Evolutionary conservation across 345 rosid genomes (phyloP).

Genomic region (Capsella bursapastoris): DNA sequence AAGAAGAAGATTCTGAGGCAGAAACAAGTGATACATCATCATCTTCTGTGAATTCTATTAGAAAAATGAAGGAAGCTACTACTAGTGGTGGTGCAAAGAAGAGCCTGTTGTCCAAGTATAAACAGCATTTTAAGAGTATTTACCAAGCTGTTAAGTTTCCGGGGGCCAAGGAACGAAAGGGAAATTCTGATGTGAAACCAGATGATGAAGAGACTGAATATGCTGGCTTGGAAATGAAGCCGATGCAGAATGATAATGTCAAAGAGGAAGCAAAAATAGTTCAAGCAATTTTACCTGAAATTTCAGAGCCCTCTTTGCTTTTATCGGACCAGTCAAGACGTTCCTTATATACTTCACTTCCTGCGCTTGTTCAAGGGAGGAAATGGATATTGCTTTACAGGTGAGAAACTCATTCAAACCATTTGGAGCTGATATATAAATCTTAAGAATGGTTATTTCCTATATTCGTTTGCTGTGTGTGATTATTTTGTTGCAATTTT

Average conservation of each 20-base stretch:
- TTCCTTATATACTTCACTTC: conserved; percentile 73
- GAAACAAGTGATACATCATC: conserved; percentile 51
- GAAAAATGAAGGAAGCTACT: conserved; percentile 58
- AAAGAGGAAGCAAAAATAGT: conserved; percentile 46
- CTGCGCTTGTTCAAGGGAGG: conserved; percentile 87
- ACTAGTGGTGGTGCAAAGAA: conserved; percentile 50
- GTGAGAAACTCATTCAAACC: conserved; percentile 42
- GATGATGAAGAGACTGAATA: conserved; percentile 48
- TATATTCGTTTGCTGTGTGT: conserved; percentile 13
- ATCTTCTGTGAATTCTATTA: conserved; percentile 42
- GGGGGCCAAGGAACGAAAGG: conserved; percentile 56
- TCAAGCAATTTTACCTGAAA: conserved; percentile 43
- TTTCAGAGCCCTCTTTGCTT: conserved; percentile 87
- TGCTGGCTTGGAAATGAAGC: conserved; percentile 68
- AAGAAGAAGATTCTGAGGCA: conserved; percentile 50
- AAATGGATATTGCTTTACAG: conserved; percentile 95
- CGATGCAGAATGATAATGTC: conserved; percentile 48
- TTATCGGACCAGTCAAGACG: conserved; percentile 69
- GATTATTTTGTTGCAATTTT: conserved; percentile 31
- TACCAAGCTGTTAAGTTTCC: conserved; percentile 60
- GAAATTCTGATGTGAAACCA: conserved; percentile 47
- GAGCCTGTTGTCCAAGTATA: conserved; percentile 74
- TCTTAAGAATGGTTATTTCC: background rate
- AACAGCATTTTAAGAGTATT: conserved; percentile 66
- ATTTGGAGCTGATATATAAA: background rate